Evolutionary conservation across 2,329 filamentous ascomycete species (phyloP), one percentile per base, ranked within the genome.

Genomic region (Coniochaeta hoffmannii): DNA sequence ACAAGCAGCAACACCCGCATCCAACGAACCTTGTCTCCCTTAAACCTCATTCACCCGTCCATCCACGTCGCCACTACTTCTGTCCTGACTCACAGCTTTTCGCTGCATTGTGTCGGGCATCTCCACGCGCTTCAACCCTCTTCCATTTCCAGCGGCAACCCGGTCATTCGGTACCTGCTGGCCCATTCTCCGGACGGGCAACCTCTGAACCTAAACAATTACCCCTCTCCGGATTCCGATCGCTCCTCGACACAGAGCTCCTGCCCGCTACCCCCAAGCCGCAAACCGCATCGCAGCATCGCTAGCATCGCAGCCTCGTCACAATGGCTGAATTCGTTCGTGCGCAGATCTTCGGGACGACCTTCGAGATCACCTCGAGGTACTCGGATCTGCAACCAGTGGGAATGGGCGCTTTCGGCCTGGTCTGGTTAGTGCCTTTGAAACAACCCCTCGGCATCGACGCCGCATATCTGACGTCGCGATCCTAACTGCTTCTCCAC

Each of bases 341-440:
- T 76, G 92, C 93, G 71, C 93, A 97, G 82, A 97, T 99, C 74
- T 99, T 99, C 71, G 94, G 94, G 72, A 99, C 94, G 60, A 97
- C 94, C 66, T 99, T 99, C 71, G 94, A 99, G 84, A 97, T 97
- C 76, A 99, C 94, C 65, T 97, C 92, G 76, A 89, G 94, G 91
- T 97, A 97, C 76, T 95, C 93, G 59, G 94, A 99, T 75, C 83
- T 99, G 70, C 94, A 99, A 72, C 94, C 94, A 35, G 94, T 99
- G 63, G 94, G 94, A 71, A 99, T 99, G 94, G 94, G 94, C 68
- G 94, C 94, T 59, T 99, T 99, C 74, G 94, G 94, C 61, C 85
- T 99, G 60, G 94, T 99, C 66, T 99, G 94, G 93, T 97, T 63
- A 30, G 62, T 53, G 34, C 49, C 22, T 8, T 34, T 10, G 32